Evolutionary conservation across 1,284 basidiomycete genomes (phyloP).

Genomic region (Puccinia brachypodii): DNA sequence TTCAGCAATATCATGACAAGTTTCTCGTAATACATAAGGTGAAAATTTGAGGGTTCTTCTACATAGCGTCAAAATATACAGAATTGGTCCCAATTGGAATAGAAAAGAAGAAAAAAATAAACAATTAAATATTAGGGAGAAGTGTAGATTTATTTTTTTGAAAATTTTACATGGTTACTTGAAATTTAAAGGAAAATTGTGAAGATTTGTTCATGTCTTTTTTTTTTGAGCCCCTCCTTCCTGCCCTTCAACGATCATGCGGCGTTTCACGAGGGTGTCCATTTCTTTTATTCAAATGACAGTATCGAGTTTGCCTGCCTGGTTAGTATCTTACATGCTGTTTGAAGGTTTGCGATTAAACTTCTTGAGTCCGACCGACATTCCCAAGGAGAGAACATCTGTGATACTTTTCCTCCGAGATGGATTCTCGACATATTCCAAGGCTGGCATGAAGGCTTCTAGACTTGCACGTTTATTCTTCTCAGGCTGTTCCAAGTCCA

Average conservation of each 20-base stretch:
- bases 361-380: neutral
- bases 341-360: neutral
- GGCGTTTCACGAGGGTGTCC: neutral
- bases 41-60: no score
- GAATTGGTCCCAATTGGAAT: no score
- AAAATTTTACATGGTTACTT: no score
- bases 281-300: neutral
- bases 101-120: no score
- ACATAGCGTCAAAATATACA: no score
- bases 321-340: neutral
- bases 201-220: neutral
- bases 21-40: no score
- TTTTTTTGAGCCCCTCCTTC: neutral
- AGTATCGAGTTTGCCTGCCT: no score
- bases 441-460: neutral
- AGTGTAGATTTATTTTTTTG: no score
- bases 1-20: no score
- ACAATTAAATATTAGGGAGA: no score
- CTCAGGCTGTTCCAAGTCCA: neutral
- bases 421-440: neutral
- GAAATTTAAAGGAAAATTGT: no score
- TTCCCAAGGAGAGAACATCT: neutral
- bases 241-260: neutral
- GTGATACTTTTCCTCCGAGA: neutral
- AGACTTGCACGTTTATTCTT: neutral